Conservation (phyloP, 208 protist species). For the Leishmania amazonensis region DNA sequence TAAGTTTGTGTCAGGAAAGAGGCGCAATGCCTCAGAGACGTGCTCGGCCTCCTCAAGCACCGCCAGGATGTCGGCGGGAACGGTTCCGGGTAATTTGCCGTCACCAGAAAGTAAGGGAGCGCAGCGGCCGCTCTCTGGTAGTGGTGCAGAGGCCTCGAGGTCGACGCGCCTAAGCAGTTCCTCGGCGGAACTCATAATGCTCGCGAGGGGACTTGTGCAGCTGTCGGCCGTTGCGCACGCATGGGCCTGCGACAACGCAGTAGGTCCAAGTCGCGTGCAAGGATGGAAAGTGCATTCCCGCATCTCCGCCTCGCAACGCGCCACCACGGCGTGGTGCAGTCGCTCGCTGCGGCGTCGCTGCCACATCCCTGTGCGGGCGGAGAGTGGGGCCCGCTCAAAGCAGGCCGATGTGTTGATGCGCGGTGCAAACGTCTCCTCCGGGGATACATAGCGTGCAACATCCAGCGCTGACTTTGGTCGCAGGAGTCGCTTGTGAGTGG, state of each 20-base stretch:
- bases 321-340: constrained; percentile 18
- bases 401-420: constrained; percentile 15
- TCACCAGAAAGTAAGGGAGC: neutral
- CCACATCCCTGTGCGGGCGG: constrained; percentile 25
- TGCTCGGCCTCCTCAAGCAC: constrained; percentile 20
- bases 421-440: constrained; percentile 31
- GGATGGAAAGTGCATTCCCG: constrained; percentile 49
- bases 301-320: constrained; percentile 24
- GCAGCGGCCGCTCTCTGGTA: neutral
- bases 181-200: constrained; percentile 18
- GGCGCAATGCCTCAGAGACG: constrained; percentile 7
- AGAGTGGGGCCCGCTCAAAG: constrained; percentile 1
- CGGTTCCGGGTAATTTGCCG: neutral
- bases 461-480: constrained; percentile 5
- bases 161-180: constrained; percentile 18
- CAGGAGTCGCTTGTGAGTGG: constrained; percentile 40
- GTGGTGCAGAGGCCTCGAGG: neutral
- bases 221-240: neutral
- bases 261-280: constrained; percentile 3
- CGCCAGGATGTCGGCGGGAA: constrained; percentile 15
- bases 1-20: neutral
- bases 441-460: constrained; percentile 1
- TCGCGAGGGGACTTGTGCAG: neutral
- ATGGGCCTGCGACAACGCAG: neutral
- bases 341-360: constrained; percentile 19